These are phyloP conservation scores for Cruciata laevipes DNA, from an alignment of 257 asterid species.

Conservation along the genomic window DNA sequence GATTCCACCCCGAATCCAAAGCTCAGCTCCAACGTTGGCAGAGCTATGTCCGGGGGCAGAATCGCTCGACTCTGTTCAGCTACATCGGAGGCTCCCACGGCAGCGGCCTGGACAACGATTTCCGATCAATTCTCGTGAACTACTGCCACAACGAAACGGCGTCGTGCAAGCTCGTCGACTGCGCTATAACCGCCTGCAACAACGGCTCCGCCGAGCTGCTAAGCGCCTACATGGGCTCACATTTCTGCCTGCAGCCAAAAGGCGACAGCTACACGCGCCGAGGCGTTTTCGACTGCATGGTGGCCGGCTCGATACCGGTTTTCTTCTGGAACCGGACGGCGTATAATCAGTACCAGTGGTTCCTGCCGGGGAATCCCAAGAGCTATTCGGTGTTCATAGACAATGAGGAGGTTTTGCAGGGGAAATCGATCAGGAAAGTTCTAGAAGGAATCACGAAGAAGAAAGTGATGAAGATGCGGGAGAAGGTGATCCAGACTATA, in stretches of 20 bases:
- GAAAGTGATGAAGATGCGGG: slow-evolving; percentile 59
- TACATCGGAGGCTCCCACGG: slow-evolving; percentile 49
- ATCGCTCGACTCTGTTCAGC: slow-evolving; percentile 45
- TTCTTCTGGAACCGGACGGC: slow-evolving; percentile 61
- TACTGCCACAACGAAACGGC: slow-evolving; percentile 47
- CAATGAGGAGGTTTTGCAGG: slow-evolving; percentile 51
- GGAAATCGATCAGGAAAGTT: slow-evolving; percentile 48
- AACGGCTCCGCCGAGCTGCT: slow-evolving; percentile 34
- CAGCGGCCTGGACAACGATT: slow-evolving; percentile 38
- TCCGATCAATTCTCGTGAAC: slow-evolving; percentile 36
- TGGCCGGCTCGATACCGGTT: slow-evolving; percentile 79
- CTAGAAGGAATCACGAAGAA: slow-evolving; percentile 44
- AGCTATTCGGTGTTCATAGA: slow-evolving; percentile 80
- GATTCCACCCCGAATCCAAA: slow-evolving; percentile 74
- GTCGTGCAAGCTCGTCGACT: slow-evolving; percentile 52
- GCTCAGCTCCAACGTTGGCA: slow-evolving; percentile 55
- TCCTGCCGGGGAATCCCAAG: slow-evolving; percentile 63
- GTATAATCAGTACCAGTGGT: slow-evolving; percentile 81
- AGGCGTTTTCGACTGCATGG: slow-evolving; percentile 75
- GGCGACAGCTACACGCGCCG: slow-evolving; percentile 64
- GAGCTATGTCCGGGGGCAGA: slow-evolving; percentile 32
- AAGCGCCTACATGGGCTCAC: slow-evolving; percentile 44
- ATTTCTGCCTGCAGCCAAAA: slow-evolving; percentile 76
- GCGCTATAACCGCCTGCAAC: slow-evolving; percentile 42
- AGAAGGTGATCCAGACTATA: slow-evolving; percentile 62